Base-by-base conservation (phyloP, 108 stramenopile genomes). In the Aurantiochytrium sp. region DNA sequence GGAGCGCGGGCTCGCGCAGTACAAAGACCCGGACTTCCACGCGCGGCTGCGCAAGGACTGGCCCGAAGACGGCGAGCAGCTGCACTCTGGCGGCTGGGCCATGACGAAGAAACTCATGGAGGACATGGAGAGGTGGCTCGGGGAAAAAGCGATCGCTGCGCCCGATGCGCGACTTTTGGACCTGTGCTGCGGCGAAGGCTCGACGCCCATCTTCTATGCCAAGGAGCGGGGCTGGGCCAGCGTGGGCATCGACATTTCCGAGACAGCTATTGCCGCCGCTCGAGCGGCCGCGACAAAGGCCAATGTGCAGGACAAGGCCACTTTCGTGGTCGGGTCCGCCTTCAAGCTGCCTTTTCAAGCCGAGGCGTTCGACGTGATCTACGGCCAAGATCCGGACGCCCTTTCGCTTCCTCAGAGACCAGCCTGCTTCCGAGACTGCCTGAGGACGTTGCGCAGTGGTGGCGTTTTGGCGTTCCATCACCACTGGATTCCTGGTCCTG, bases 181-280 rank as follows among this genome's bases (percentile, higher is more conserved):
- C 51, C 76, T 83, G 18, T 83, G 76, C 76, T 83, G 76, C 51
- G 76, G 76, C 45, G 76, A 83, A 23, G 76, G 76, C 8, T 83
- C 76, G 45, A 83, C 76, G 51, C 23, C 76, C n/a, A 47, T 83
- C 49, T 4, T 2, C 4, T 83, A 45, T 83, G 76, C 76, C 16
- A 83, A 83, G 76, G 25, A 83, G 76, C 45, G 51, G 18, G 49
- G 51, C 16, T 83, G 76, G 76, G 28, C 2, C 3, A 28, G 8
- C 49, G 76, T 83, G 12, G 76, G 76, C 45, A 83, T 83, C 51
- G 76, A 83, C 76, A 83, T 83, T 4, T 83, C 76, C 43, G 76
- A 83, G 25, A 28, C 76, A 1, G 76, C 76, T 6, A 35, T 83
- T 23, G 23, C 12, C 16, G n/a, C 19, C n/a, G 76, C 76, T 12